Evolutionary conservation across 371 early-diverging fungal species (phyloP).

Genomic region (Parasitella parasitica): DNA sequence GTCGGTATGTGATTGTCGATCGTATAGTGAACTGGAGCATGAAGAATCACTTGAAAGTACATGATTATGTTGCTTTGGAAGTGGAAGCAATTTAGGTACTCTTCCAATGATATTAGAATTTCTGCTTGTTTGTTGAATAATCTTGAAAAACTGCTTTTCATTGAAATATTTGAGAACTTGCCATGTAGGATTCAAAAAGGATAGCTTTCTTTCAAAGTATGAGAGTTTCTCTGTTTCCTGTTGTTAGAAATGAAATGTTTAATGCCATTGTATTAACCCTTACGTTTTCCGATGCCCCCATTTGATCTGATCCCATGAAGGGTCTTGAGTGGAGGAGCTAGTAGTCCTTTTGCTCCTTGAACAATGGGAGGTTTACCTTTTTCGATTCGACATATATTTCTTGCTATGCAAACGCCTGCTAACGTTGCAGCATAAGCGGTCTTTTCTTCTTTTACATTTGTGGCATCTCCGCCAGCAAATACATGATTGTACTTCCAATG

Average conservation of each 20-base stretch:
- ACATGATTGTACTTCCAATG: slow-evolving; percentile 59
- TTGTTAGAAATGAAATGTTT: neutral
- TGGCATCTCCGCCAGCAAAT: slow-evolving; percentile 71
- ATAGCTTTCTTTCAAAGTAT: slow-evolving; percentile 23
- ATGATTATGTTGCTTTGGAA: neutral
- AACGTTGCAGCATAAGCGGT: slow-evolving; percentile 62
- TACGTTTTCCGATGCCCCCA: slow-evolving; percentile 51
- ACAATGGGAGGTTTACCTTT: slow-evolving; percentile 43
- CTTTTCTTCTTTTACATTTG: slow-evolving; percentile 61
- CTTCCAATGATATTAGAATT: slow-evolving; percentile 16
- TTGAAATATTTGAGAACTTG: slow-evolving; percentile 36
- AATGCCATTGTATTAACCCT: neutral
- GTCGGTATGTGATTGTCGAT: neutral
- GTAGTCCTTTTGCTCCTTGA: slow-evolving; percentile 43
- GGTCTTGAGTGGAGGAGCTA: slow-evolving; percentile 36
- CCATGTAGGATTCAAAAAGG: slow-evolving; percentile 38
- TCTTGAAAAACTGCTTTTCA: slow-evolving; percentile 33
- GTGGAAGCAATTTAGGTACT: slow-evolving; percentile 12
- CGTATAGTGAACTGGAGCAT: neutral
- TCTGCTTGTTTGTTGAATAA: slow-evolving; percentile 25
- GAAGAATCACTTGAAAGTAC: neutral
- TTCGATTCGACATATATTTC: slow-evolving; percentile 49
- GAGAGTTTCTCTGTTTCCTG: slow-evolving; percentile 19
- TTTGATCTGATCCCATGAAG: slow-evolving; percentile 42
- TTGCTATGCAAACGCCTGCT: slow-evolving; percentile 50